Base-by-base conservation (phyloP, 176 grass and related monocot genomes). In the Paspalum notatum region DNA sequence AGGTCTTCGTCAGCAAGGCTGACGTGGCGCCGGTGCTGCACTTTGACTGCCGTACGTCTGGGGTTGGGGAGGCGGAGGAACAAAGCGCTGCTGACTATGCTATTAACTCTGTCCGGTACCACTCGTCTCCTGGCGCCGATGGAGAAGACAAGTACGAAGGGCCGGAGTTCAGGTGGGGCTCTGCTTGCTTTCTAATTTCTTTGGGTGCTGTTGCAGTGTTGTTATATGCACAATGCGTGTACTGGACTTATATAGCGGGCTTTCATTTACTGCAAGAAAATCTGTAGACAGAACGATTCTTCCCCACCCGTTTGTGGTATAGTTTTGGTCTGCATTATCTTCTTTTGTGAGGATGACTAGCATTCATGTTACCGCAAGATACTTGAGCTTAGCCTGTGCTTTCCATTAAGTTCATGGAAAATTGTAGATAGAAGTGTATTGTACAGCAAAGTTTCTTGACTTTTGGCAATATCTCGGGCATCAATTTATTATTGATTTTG, bases 1-100 rank as follows among this genome's bases (percentile, higher is more conserved):
- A 91, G 82, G 86, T 97, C 8, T 97, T 87, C 80, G 64, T 97
- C 78, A 83, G 72, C 15, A 97, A 89, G 87, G 67, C 78, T 40
- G 59, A 76, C 8, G 58, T 32, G 21, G 38, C 43, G 49, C 83
- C 94, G 3, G 88, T 93, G n/a, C 62, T 97, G 83, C 86, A 55
- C 21, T 97, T 93, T 59, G 90, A 95, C 68, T 95, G 93, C 72
- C 72, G 82, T 46, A 7, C 82, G 6, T 85, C 68, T 42, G 16
- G 14, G 20, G 17, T 7, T 9, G 58, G 46, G 41, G 70, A 27
- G n/a, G n/a, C n/a, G 26, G 71, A 21, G 18, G 24, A 13, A 12
- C 48, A 47, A 8, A 46, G 38, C 6, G 15, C 14, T 58, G 71
- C 76, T 69, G 76, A 67, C 72, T 97, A 84, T 44, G 26, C 48